Evolutionary conservation across 257 asterid species (phyloP).

Genomic region (Capsicum pubescens): DNA sequence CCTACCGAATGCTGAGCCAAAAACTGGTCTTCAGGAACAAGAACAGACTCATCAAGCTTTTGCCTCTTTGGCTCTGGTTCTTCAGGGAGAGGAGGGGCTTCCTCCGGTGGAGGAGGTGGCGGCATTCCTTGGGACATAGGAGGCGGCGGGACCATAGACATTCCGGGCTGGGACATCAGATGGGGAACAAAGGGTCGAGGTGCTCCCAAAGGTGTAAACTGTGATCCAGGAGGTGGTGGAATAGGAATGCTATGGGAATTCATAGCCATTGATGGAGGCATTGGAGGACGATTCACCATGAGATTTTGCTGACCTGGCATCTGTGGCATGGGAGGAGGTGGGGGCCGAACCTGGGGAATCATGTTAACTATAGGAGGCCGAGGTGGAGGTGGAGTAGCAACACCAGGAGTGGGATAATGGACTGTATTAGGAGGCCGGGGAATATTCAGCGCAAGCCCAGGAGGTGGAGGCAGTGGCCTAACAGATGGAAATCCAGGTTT

Average conservation of each 20-base stretch:
- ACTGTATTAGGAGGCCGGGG: slow-evolving; percentile 62
- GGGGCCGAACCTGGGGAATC: slow-evolving; percentile 67
- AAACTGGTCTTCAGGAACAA: slow-evolving; percentile 88
- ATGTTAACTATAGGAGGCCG: slow-evolving; percentile 67
- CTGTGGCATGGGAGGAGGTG: slow-evolving; percentile 69
- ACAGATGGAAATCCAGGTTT: slow-evolving; percentile 67
- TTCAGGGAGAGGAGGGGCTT: slow-evolving; percentile 95
- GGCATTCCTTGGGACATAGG: slow-evolving; percentile 84
- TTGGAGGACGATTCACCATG: slow-evolving; percentile 67
- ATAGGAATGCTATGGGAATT: slow-evolving; percentile 51
- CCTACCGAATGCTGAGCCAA: slow-evolving; percentile 79
- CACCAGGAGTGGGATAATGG: slow-evolving; percentile 65
- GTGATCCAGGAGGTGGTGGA: slow-evolving; percentile 85
- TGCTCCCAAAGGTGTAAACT: slow-evolving; percentile 66
- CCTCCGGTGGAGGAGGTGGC: slow-evolving; percentile 90
- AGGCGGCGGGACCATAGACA: slow-evolving; percentile 73
- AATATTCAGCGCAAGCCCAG: slow-evolving; percentile 75
- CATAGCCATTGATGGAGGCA: slow-evolving; percentile 60
- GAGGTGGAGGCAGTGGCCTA: slow-evolving; percentile 88
- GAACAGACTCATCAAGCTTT: slow-evolving; percentile 80
- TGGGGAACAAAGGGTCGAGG: slow-evolving; percentile 56
- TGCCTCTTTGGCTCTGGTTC: slow-evolving; percentile 95
- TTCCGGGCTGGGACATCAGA: slow-evolving; percentile 69
- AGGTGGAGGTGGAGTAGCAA: slow-evolving; percentile 67
- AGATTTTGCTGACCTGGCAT: slow-evolving; percentile 67